Evolutionary conservation across 1,284 basidiomycete species (phyloP), one percentile per base, ranked within the genome.

Genomic region (Cutaneotrichosporon curvatum): DNA sequence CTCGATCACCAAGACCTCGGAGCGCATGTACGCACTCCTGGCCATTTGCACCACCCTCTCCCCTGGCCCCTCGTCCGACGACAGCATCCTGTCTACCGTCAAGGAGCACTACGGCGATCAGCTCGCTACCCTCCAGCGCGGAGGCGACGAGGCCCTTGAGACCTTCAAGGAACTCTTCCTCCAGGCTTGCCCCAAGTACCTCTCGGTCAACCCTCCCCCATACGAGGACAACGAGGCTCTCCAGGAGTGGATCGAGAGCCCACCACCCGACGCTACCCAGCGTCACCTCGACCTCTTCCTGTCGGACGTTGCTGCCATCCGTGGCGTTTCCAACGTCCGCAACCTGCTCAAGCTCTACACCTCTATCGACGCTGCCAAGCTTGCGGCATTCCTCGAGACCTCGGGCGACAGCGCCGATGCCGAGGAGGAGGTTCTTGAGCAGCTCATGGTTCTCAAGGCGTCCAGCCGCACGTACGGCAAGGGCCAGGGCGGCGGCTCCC

Each of bases 1-100:
- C 63, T 90, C 94, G 85, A 95, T 98, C 73, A 91, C 85, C 77
- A 97, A 96, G 77, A 91, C 86, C 22, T 91, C 88, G 9, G 94
- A 98, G 70, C 77, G 94, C 43, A 98, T 97, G 92, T 95, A 97
- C 67, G 90, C 91, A 4, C 74, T 98, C 18, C 85, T 96, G 55
- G 88, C 91, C 8, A 83, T 97, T 56, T 92, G 89, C 74, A 87
- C 89, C 60, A 86, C 88, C 0, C 78, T 97, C 11, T 90, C 90
- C 20, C 92, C 94, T 28, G 84, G 81, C 47, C 79, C 90, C 42
- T 74, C 94, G 47, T 34, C 32, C 8, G 32, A 34, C 14, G 94
- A 97, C 68, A 92, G 89, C 63, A 90, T 96, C 63, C 83, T 89
- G 70, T 87, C 87, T 58, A 86, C 84, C 47, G 87, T 92, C 51